These are phyloP conservation scores for Neofusicoccum umdonicola DNA, from an alignment of 2,329 filamentous ascomycete genomes.

Conservation along the genomic window DNA sequence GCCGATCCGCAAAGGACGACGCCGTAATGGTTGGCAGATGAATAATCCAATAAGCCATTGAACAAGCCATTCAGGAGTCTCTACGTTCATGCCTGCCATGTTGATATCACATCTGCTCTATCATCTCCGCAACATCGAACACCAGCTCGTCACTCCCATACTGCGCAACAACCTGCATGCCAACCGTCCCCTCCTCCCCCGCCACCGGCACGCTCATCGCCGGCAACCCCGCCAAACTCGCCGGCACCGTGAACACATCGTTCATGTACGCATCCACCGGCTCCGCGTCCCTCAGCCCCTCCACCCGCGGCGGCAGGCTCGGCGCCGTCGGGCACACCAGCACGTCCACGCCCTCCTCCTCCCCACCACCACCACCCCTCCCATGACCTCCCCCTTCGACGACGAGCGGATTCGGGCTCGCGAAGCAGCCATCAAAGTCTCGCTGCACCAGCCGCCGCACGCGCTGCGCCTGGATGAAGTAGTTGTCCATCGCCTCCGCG, in stretches of 20 bases:
- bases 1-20: background rate
- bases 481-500: constrained; percentile 89
- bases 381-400: constrained; percentile 23
- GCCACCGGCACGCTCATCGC: constrained; percentile 76
- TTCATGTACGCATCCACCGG: constrained; percentile 81
- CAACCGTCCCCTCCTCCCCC: constrained; percentile 40
- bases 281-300: constrained; percentile 36
- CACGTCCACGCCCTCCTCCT: constrained; percentile 71
- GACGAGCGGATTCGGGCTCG: constrained; percentile 70
- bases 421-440: constrained; percentile 83
- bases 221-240: constrained; percentile 86
- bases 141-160: constrained; percentile 71
- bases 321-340: constrained; percentile 86
- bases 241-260: constrained; percentile 93
- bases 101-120: constrained; percentile 25
- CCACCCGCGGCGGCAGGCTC: constrained; percentile 65
- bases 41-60: background rate
- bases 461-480: constrained; percentile 91
- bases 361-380: background rate
- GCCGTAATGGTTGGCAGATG: background rate
- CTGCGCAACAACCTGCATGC: constrained; percentile 77
- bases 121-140: constrained; percentile 55
- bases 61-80: background rate
- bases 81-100: background rate
- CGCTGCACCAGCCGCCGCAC: constrained; percentile 77